Evolutionary conservation across 2,329 filamentous ascomycete genomes (phyloP), one percentile per base, ranked within the genome.

Genomic region (Knufia fluminis): DNA sequence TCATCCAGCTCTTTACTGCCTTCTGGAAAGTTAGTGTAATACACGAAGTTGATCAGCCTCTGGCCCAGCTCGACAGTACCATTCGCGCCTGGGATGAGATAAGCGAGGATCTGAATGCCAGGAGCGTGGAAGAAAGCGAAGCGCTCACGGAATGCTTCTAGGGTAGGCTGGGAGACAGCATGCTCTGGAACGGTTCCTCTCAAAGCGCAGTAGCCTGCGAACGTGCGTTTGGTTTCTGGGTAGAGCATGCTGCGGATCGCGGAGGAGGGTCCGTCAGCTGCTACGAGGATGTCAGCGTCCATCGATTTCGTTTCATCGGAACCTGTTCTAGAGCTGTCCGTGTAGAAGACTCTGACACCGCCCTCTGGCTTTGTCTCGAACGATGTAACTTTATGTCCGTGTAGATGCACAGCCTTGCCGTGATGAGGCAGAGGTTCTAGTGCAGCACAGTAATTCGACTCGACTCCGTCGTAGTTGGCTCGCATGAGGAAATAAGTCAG

Each of bases 31-130:
- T 71, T 69, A 50, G 63, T 63, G 54, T 73, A 73, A 60, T 68
- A 74, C 14, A 73, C 70, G 57, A 66, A 72, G 53, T 72, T 74
- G 44, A 72, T 63, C 9, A 69, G 65, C 0, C 70, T 63, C 16
- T 65, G 50, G 2, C 69, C 69, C 0, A 61, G 65, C 39, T 66
- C 60, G 3, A 70, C 55, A 2, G 61, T 64, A 1, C 70, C 70
- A 47, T 66, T 57, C 16, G 57, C 48, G 0, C 69, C 68, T 0
- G 70, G 69, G 36, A 72, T 71, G 17, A 70, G 57, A 52, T 72
- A 72, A 43, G 63, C 59, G 2, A 71, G 60, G 50, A 70, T 68
- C 52, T 71, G 68, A 3, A 68, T 59, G 1, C 64, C 66, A 1
- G 60, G 61, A 3, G 57, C 54, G 49, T 69, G 65, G 56, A 64